phyloP scores from a whole-genome alignment of 805 yeast species.

The Metschnikowia hibisci region DNA sequence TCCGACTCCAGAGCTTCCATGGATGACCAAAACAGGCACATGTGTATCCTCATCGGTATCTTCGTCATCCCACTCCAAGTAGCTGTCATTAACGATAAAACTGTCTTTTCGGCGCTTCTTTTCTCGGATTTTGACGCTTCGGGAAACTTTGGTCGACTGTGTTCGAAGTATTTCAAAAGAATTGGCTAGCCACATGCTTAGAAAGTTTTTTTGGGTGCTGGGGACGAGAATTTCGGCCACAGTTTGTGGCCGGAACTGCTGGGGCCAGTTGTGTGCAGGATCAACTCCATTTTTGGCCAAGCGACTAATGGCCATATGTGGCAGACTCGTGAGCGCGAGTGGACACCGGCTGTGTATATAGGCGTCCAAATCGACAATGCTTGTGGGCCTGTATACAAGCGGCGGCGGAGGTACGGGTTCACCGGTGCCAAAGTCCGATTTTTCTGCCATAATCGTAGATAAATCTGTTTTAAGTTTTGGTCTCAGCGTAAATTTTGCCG shows the following conservation, averaged over 20 bases:
- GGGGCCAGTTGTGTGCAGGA: conserved; percentile 25
- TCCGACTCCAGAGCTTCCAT: conserved; percentile 74
- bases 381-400: not conserved
- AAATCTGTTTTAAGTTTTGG: too few species aligned
- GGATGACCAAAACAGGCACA: conserved; percentile 60
- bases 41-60: conserved; percentile 38
- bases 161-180: conserved; percentile 33
- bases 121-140: conserved; percentile 27
- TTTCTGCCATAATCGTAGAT: not conserved
- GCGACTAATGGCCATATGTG: not conserved
- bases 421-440: not conserved
- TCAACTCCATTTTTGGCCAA: not conserved
- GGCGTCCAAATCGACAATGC: not conserved
- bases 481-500: too few species aligned
- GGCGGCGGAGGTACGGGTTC: not conserved
- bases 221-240: conserved; percentile 35
- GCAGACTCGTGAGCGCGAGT: not conserved
- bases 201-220: conserved; percentile 15
- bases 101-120: conserved; percentile 18
- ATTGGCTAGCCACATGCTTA: conserved; percentile 39
- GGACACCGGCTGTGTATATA: not conserved
- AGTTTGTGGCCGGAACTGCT: conserved; percentile 36
- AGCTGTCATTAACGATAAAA: conserved; percentile 38
- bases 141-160: conserved; percentile 30
- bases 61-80: conserved; percentile 17